These are phyloP conservation scores for Botrytis hyacinthi DNA, from an alignment of 2,329 filamentous ascomycete species.

Conservation along the genomic window DNA sequence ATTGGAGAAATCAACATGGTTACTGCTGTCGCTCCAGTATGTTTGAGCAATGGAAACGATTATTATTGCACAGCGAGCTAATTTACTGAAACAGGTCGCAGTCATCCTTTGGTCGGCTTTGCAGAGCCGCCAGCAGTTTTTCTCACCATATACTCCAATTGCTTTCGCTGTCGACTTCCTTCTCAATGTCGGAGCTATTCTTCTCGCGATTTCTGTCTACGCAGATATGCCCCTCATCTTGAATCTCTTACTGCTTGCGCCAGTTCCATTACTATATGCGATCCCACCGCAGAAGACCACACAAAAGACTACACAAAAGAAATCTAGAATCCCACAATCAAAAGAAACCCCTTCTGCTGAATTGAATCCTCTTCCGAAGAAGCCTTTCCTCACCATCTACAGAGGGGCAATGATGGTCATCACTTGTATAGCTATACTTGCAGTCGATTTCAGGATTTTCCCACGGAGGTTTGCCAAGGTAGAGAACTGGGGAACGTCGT, in stretches of 20 bases:
- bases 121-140: constrained; percentile 80
- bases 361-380: constrained; percentile 65
- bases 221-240: constrained; percentile 71
- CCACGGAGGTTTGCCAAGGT: constrained; percentile 95
- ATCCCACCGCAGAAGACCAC: constrained; percentile 42
- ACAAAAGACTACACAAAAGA: constrained; percentile 43
- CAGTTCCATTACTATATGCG: constrained; percentile 59
- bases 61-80: constrained; percentile 16
- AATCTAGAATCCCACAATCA: constrained; percentile 47
- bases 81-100: constrained; percentile 57
- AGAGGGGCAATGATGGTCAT: constrained; percentile 87
- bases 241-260: constrained; percentile 69
- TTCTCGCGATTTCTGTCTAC: constrained; percentile 86
- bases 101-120: constrained; percentile 85
- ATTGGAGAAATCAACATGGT: constrained; percentile 85
- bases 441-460: constrained; percentile 92
- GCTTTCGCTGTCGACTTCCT: constrained; percentile 78
- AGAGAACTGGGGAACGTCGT: constrained; percentile 98
- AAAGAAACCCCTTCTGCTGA: constrained; percentile 40
- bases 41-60: constrained; percentile 37
- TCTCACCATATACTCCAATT: constrained; percentile 68
- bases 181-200: constrained; percentile 76
- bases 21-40: constrained; percentile 79
- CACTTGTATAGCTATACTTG: constrained; percentile 90
- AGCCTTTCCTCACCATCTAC: constrained; percentile 91